Evolutionary conservation across 208 protist species (phyloP).

Genomic region (Leishmania turanica): DNA sequence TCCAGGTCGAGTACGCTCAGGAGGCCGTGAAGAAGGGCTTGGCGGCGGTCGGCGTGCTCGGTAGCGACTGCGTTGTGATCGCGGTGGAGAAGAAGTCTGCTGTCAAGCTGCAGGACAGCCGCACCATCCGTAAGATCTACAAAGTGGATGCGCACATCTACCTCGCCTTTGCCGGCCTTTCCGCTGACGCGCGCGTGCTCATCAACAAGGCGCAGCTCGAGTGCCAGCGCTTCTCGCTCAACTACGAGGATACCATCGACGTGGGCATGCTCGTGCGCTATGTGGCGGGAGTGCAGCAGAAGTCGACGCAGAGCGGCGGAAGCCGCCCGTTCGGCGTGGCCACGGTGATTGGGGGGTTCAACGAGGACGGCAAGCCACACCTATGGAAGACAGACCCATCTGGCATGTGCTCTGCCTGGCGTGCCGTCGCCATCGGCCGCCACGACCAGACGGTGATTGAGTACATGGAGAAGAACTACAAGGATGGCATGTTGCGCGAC

Average conservation of each 20-base stretch:
- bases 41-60: conserved; percentile 87
- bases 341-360: conserved; percentile 99
- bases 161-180: conserved; percentile 98
- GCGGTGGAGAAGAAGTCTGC: conserved; percentile 99
- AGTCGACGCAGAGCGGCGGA: conserved; percentile 98
- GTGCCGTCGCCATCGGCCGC: conserved; percentile 88
- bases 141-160: conserved; percentile 98
- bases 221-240: conserved; percentile 98
- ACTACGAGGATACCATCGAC: conserved; percentile 98
- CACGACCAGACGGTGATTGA: conserved; percentile 98
- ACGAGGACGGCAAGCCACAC: conserved; percentile 95
- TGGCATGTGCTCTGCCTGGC: conserved; percentile 86
- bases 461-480: conserved; percentile 99
- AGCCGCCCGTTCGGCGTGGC: conserved; percentile 99
- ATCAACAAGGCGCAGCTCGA: conserved; percentile 98
- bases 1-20: conserved; percentile 99
- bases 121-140: conserved; percentile 99
- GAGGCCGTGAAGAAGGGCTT: conserved; percentile 99
- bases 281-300: conserved; percentile 98
- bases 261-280: conserved; percentile 98
- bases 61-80: conserved; percentile 94
- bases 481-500: conserved; percentile 89
- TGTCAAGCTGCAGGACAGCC: conserved; percentile 98
- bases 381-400: conserved; percentile 91
- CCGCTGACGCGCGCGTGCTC: conserved; percentile 99